Conservation (phyloP, 768 basidiomycete species). For the Termitomyces sp. region DNA sequence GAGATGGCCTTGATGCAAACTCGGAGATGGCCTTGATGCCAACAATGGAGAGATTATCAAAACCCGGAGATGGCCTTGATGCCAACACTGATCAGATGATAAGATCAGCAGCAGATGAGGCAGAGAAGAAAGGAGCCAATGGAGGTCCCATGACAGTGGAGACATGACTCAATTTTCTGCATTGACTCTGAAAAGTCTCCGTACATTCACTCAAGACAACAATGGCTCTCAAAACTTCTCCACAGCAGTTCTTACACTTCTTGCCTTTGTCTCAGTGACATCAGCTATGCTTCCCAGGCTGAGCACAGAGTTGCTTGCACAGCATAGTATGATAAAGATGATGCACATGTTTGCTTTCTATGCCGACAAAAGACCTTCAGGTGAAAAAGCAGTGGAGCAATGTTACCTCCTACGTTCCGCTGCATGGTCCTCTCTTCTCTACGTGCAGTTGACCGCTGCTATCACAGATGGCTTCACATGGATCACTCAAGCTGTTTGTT, state of each 20-base stretch:
- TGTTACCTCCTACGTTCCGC: background rate
- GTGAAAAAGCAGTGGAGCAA: background rate
- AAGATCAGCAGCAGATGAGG: too few species aligned
- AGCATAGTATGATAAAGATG: slow-evolving; percentile 1
- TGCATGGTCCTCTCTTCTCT: background rate
- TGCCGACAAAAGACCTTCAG: background rate
- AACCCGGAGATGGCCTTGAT: too few species aligned
- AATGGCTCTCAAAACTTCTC: background rate
- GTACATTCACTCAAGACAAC: background rate
- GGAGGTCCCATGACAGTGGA: too few species aligned
- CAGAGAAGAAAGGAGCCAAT: too few species aligned
- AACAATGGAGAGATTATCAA: too few species aligned
- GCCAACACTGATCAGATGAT: too few species aligned
- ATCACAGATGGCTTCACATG: slow-evolving; percentile 1
- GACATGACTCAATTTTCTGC: background rate
- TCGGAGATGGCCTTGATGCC: too few species aligned
- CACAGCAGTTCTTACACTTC: background rate
- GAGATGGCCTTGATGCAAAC: too few species aligned
- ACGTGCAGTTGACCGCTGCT: background rate
- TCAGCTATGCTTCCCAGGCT: background rate
- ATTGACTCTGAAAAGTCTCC: background rate
- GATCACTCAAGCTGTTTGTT: background rate
- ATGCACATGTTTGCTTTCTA: background rate
- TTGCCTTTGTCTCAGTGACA: background rate
- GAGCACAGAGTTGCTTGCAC: background rate